These are phyloP conservation scores for Kwoniella heveanensis DNA, from an alignment of 768 basidiomycete genomes.

Conservation along the genomic window DNA sequence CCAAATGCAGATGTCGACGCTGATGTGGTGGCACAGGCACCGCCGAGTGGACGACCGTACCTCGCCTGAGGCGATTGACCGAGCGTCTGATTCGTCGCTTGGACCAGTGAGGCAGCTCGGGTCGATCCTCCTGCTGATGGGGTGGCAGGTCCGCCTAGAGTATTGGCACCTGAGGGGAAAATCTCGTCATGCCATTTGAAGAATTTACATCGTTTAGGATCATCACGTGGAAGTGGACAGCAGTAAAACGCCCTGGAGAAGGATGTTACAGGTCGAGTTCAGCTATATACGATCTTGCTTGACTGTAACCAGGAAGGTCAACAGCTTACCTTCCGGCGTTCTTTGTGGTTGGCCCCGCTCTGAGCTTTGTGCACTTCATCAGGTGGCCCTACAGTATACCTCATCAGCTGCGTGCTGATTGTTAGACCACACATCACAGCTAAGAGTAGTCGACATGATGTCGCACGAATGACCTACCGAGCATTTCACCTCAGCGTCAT, in stretches of 20 bases:
- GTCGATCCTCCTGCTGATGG: slow-evolving; percentile 15
- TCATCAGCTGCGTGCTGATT: neutral
- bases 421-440: too few species aligned
- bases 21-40: neutral
- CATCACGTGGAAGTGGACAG: slow-evolving; percentile 37
- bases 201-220: slow-evolving; percentile 45
- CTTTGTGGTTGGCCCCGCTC: slow-evolving; percentile 42
- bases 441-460: too few species aligned
- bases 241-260: slow-evolving; percentile 36
- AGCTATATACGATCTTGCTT: neutral
- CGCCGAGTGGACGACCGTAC: slow-evolving; percentile 20
- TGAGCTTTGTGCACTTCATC: slow-evolving; percentile 22
- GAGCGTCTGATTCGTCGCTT: slow-evolving; percentile 25
- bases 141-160: neutral
- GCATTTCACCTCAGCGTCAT: slow-evolving; percentile 29
- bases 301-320: too few species aligned
- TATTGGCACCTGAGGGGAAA: neutral
- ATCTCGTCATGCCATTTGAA: slow-evolving; percentile 51
- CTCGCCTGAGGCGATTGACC: slow-evolving; percentile 30
- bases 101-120: slow-evolving; percentile 12
- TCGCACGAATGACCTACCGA: slow-evolving; percentile 23
- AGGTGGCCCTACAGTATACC: slow-evolving; percentile 39
- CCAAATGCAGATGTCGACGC: neutral
- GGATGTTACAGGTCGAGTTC: too few species aligned
- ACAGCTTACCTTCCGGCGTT: slow-evolving; percentile 45